Conservation (phyloP, 2,329 filamentous ascomycete genomes). For the Aspergillus sp. region DNA sequence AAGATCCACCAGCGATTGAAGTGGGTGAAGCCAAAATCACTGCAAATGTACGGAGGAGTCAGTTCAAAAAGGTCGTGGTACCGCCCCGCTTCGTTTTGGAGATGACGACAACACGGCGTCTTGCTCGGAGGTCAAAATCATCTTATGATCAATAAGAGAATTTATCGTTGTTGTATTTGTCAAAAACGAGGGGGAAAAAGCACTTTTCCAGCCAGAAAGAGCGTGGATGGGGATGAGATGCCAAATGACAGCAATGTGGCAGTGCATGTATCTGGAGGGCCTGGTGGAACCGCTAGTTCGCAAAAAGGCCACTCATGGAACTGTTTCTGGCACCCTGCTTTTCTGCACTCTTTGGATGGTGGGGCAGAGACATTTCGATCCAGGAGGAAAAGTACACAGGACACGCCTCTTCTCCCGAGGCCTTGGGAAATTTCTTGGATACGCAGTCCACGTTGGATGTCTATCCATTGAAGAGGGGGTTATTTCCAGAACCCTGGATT, state of each 20-base stretch:
- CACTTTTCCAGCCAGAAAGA: neutral
- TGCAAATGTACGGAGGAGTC: neutral
- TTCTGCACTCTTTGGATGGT: constrained; percentile 14
- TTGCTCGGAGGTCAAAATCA: neutral
- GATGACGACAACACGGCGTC: neutral
- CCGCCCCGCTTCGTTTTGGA: neutral
- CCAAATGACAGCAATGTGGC: constrained; percentile 27
- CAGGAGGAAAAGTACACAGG: neutral
- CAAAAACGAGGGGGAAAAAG: neutral
- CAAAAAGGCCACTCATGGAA: constrained; percentile 18
- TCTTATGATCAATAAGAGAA: neutral
- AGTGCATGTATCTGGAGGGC: constrained; percentile 27
- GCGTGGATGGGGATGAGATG: constrained; percentile 4
- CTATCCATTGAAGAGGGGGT: neutral
- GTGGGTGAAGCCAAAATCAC: neutral
- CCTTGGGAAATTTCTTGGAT: constrained; percentile 3
- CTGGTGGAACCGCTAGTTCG: constrained; percentile 21
- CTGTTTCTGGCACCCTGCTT: constrained; percentile 8
- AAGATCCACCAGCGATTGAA: constrained; percentile 6
- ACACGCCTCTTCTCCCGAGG: constrained; percentile 3
- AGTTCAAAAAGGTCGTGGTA: neutral
- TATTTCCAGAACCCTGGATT: constrained; percentile 13
- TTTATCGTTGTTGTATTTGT: neutral
- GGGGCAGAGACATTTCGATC: constrained; percentile 12
- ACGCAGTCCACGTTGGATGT: neutral